Evolutionary conservation across 345 rosid genomes (phyloP), one percentile per base, ranked within the genome.

Genomic region (Eucalyptus polyanthemos): DNA sequence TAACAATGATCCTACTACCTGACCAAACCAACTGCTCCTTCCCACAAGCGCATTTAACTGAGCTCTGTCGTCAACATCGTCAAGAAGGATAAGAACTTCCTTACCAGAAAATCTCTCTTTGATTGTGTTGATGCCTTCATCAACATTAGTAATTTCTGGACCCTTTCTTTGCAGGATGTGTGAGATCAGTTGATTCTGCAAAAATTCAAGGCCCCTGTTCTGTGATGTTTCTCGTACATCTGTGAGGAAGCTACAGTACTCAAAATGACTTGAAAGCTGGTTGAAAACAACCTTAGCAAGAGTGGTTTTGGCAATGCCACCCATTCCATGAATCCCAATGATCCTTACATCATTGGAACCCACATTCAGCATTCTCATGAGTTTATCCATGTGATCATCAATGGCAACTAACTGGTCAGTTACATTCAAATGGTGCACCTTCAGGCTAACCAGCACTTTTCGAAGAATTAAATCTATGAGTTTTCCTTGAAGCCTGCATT

Each of bases 271-370:
- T 14, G 88, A 89, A 34, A 88, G 89, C 86, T 86, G 27, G 29
- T 90, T 54, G 60, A 50, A 91, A 31, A 93, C 76, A 42, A 34
- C 89, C 29, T 58, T 89, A 76, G 94, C 93, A 31, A 93, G 88
- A 11, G 93, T 91, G 21, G 94, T 93, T 80, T 93, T 93, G 9
- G 93, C 93, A 1, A 92, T 89, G 19, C 91, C 92, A 17, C 93
- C 93, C 90, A 92, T 90, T 11, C 93, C 93, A 62, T 90, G 89
- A 22, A 92, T 88, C 53, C 88, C 90, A 22, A 89, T 42, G 24
- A 86, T 88, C 45, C 89, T 87, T 42, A 87, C 50, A 34, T 90
- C 85, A 50, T 44, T 62, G 44, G 86, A 89, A 17, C 14, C 88
- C 27, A 85, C 37, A 62, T 88, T 83, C 40, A 89, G 42, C 42